A percentile compares a stretch with the other conserved stretches of the same genome.
These are phyloP conservation scores for Diplotaxis tenuifolia DNA, from an alignment of 345 rosid species.

Conservation along the genomic window DNA sequence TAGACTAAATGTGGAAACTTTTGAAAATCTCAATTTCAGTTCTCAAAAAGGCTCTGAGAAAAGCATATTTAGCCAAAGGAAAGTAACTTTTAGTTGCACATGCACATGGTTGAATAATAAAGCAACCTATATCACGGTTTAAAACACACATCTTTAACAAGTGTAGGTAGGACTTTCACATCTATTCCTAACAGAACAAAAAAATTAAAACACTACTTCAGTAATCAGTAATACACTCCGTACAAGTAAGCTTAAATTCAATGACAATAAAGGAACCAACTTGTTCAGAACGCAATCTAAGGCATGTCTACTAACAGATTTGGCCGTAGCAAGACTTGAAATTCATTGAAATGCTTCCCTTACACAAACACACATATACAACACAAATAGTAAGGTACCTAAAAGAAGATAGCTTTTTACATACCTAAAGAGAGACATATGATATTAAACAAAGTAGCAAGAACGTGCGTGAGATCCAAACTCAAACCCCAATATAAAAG, in stretches of 20 bases:
- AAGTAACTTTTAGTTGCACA: slow-evolving; percentile 18
- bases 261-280: slow-evolving; percentile 6
- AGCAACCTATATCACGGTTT: slow-evolving; percentile 10
- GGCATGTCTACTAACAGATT: slow-evolving; percentile 4
- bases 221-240: background rate
- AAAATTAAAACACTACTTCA: background rate
- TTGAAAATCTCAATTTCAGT: slow-evolving; percentile 3
- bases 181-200: slow-evolving; percentile 3
- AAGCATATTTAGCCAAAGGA: background rate
- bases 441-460: background rate
- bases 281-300: background rate
- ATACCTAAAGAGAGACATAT: background rate
- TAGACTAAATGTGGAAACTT: background rate
- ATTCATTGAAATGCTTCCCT: background rate
- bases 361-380: background rate
- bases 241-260: background rate
- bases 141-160: slow-evolving; percentile 1
- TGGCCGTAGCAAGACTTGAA: background rate
- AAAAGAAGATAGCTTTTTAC: background rate
- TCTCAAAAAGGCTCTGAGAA: background rate
- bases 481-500: background rate
- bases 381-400: background rate
- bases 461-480: slow-evolving; percentile 1
- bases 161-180: background rate
- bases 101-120: slow-evolving; percentile 2